These are phyloP conservation scores for Epichloe festucae DNA, from an alignment of 2,329 filamentous ascomycete genomes.

Conservation along the genomic window DNA sequence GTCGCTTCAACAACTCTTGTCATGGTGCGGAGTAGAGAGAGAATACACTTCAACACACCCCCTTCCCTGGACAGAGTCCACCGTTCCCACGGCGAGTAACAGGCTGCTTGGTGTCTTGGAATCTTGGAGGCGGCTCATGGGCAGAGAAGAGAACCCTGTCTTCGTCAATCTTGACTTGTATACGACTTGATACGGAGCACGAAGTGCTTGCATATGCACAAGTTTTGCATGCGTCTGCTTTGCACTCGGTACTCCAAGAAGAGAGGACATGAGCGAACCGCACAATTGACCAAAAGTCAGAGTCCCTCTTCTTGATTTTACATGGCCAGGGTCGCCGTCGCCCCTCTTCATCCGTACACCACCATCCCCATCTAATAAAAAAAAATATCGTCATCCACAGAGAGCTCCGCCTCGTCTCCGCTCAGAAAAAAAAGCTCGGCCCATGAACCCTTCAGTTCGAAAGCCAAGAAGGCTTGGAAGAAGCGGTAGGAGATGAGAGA, in stretches of 20 bases:
- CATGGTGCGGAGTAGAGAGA: not conserved
- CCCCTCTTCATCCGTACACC: not conserved
- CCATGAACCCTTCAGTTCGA: not conserved
- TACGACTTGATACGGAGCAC: too few relatives aligned
- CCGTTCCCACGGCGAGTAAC: not conserved
- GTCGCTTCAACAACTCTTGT: not conserved
- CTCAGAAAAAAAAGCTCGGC: not conserved
- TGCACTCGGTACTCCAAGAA: too few relatives aligned
- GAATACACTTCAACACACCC: not conserved
- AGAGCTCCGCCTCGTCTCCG: conserved; percentile 5
- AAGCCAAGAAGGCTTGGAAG: not conserved
- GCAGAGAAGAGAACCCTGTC: not conserved
- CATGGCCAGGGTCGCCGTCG: not conserved
- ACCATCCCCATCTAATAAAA: conserved; percentile 1
- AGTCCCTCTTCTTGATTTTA: too few relatives aligned
- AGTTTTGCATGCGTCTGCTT: too few relatives aligned
- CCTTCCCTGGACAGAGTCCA: not conserved
- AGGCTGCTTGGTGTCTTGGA: too few relatives aligned
- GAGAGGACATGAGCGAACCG: not conserved
- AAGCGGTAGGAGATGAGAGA: not conserved
- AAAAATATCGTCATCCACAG: conserved; percentile 1
- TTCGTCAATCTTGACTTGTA: not conserved
- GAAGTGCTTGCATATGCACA: not conserved
- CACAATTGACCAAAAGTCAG: not conserved
- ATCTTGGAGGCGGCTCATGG: not conserved